Conservation (phyloP, 2,329 filamentous ascomycete species). For the Epichloe sibirici region DNA sequence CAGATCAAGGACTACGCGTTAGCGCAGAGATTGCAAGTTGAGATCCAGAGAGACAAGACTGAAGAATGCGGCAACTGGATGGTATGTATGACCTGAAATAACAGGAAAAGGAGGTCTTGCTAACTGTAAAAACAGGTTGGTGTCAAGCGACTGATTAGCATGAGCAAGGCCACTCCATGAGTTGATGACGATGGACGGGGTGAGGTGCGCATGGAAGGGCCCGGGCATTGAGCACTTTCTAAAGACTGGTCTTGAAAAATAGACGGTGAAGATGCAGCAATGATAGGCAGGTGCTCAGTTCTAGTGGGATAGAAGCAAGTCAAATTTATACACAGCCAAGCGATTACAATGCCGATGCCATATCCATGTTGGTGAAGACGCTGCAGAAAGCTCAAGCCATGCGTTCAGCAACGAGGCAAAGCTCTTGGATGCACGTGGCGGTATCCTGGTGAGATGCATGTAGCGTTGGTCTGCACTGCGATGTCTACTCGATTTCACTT, state of each 20-base stretch:
- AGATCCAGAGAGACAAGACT: conserved; percentile 64
- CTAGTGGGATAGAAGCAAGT: background rate
- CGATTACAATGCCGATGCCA: no score
- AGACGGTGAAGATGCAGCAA: background rate
- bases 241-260: background rate
- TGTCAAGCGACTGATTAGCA: conserved; percentile 64
- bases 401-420: no score
- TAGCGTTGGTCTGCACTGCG: no score
- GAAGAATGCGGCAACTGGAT: conserved; percentile 81
- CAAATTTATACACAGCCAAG: background rate
- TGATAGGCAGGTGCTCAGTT: background rate
- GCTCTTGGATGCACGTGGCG: no score
- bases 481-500: no score
- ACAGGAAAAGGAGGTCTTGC: conserved; percentile 8
- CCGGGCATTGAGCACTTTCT: background rate
- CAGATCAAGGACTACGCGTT: conserved; percentile 56
- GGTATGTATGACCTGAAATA: conserved; percentile 38
- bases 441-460: no score
- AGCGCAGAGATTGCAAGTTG: conserved; percentile 57
- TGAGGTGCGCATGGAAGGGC: no score
- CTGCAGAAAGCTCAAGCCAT: no score
- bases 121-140: conserved; percentile 47
- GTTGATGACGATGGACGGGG: background rate
- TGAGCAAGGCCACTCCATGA: conserved; percentile 64
- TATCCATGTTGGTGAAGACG: no score